phyloP scores from a whole-genome alignment of 768 basidiomycete species.

The Xerocomellus intermedius region DNA sequence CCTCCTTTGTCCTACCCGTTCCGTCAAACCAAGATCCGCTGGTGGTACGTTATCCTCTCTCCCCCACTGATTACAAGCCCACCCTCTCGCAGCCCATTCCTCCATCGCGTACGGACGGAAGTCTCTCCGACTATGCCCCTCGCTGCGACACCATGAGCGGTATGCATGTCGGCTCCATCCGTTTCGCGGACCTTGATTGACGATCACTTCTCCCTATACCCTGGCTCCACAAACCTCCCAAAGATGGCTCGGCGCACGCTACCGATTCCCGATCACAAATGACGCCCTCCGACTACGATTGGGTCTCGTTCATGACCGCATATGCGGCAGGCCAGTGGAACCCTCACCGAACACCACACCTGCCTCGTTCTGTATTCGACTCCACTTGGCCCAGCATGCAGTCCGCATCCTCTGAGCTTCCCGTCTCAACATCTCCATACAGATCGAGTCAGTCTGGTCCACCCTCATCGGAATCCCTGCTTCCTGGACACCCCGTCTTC shows the following conservation, averaged over 20 bases:
- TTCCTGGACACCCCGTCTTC: constrained; percentile 7
- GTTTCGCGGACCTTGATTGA: constrained; percentile 3
- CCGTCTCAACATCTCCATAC: background rate
- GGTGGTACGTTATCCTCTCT: constrained; percentile 11
- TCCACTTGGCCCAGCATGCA: constrained; percentile 18
- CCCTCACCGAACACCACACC: constrained; percentile 65
- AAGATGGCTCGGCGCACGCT: constrained; percentile 13
- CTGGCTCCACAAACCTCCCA: constrained; percentile 1
- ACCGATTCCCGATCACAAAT: constrained; percentile 20
- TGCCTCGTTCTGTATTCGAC: constrained; percentile 40
- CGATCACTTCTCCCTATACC: constrained; percentile 18
- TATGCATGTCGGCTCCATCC: constrained; percentile 13
- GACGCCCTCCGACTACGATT: constrained; percentile 48
- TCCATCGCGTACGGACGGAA: constrained; percentile 3
- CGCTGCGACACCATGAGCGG: constrained; percentile 21
- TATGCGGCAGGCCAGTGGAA: constrained; percentile 82
- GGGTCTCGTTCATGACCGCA: constrained; percentile 73
- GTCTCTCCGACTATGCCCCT: constrained; percentile 9
- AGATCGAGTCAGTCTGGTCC: constrained; percentile 7
- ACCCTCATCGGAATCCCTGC: constrained; percentile 12
- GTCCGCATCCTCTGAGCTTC: constrained; percentile 5
- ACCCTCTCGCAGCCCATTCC: constrained; percentile 4
- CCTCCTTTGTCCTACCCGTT: constrained; percentile 38
- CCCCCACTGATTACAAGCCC: background rate
- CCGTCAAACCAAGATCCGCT: constrained; percentile 3